Conservation (phyloP, 495 filamentous ascomycete species). For the Talaromyces thailandensis region DNA sequence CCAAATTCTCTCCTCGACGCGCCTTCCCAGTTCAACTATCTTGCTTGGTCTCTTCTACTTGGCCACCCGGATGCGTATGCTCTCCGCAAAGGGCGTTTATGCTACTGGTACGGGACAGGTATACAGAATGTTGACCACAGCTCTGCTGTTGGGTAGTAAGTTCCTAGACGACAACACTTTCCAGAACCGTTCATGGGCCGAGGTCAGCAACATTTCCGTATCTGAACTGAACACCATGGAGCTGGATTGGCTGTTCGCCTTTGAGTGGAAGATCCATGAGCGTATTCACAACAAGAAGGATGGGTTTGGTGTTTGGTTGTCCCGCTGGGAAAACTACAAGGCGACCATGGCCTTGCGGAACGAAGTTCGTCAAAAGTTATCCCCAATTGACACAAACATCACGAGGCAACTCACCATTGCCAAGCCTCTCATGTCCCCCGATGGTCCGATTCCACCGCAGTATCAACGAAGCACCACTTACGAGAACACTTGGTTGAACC, state of each 20-base stretch:
- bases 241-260: constrained; percentile 80
- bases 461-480: constrained; percentile 40
- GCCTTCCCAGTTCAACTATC: constrained; percentile 92
- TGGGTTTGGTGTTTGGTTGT: constrained; percentile 74
- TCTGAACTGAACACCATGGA: constrained; percentile 83
- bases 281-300: constrained; percentile 68
- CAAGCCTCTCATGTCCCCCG: constrained; percentile 41
- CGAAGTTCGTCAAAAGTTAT: constrained; percentile 48
- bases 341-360: constrained; percentile 49
- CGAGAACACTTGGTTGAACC: constrained; percentile 45
- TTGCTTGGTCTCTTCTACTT: constrained; percentile 88
- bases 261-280: constrained; percentile 81
- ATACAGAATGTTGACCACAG: constrained; percentile 85
- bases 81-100: constrained; percentile 49
- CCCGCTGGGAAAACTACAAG: constrained; percentile 77
- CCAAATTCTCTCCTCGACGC: constrained; percentile 87
- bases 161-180: constrained; percentile 99
- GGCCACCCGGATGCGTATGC: constrained; percentile 67
- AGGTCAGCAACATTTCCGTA: constrained; percentile 90
- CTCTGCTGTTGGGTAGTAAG: constrained; percentile 88
- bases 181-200: constrained; percentile 97
- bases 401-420: constrained; percentile 34
- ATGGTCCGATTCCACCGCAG: constrained; percentile 40
- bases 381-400: constrained; percentile 63
- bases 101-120: constrained; percentile 60